Evolutionary conservation across 2,329 filamentous ascomycete species (phyloP), one percentile per base, ranked within the genome.

Genomic region (Monosporascus sp.): DNA sequence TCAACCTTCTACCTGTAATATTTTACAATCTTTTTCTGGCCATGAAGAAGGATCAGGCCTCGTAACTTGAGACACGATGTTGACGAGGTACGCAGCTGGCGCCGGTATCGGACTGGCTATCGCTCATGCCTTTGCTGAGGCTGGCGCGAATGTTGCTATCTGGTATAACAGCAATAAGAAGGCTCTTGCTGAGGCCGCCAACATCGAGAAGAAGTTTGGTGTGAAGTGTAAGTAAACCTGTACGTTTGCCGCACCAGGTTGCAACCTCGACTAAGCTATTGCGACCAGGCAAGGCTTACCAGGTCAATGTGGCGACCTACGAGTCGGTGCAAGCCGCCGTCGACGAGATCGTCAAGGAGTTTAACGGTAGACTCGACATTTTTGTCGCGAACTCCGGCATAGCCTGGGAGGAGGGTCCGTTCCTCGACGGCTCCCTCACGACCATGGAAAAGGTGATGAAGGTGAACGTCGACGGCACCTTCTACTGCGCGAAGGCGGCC

Each of bases 311-410:
- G 8, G 78, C 76, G 31, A 74, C 76, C 3, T 77, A 74, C 59
- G 76, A 80, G 20, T 72, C 75, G 5, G 78, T 85, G 11, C 71
- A 79, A 37, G 65, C 71, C 17, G 75, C 78, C 9, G 74, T 87
- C 41, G 70, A 78, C 55, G 69, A 73, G 7, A 79, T 82, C 57
- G 73, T 85, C 44, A 67, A 74, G 55, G 87, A 92, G 17, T 88
- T 92, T 72, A 85, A 87, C 65, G 85, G 85, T 55, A 82, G 87
- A 5, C 80, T 93, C 8, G 89, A 92, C 63, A 77, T 91, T 60
- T 91, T 93, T 63, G 82, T 92, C 45, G 88, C 89, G 61, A 93
- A 94, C 66, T 85, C 86, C 16, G 88, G 88, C 50, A 85, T 91
- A 51, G 79, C 85, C 0, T 92, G 87, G 87, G 85, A 80, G 2